Evolutionary conservation across 2,329 filamentous ascomycete species (phyloP), one percentile per base, ranked within the genome.

Genomic region (Claviceps spartinae): DNA sequence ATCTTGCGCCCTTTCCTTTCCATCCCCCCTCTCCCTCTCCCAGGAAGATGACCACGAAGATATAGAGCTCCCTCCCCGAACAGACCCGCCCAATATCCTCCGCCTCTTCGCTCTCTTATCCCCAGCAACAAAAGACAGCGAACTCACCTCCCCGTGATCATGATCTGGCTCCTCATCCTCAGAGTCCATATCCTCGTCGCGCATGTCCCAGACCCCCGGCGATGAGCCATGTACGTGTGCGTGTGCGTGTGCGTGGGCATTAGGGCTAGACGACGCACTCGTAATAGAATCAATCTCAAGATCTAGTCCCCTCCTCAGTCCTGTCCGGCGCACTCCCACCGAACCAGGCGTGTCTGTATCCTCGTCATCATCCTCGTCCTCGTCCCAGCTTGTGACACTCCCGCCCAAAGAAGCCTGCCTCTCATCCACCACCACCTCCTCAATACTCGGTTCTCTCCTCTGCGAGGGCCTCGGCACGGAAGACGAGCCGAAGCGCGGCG

Each of bases 401-500:
- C 38, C 26, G 16, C 30, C 43, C 7, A 22, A 7, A 5, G 41
- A 43, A n/a, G 9, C 52, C 7, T 56, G 58, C 9, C 51, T 52
- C 9, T 51, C 52, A 14, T 59, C 60, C 8, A 57, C 64, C 41
- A 67, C 63, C 3, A 65, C 61, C 36, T 67, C 68, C 43, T 69
- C 68, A 5, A 67, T 60, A 5, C 61, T 60, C 18, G 57, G 57
- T 45, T 58, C 6, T 24, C 44, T 57, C 47, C 56, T 54, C 52
- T 63, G 65, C 49, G 62, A 63, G 36, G 61, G 59, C 11, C 61
- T 61, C 38, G 54, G 56, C 51, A 56, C 60, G 34, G 65, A 68
- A 13, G 65, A 65, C 3, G 63, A 61, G 48, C 63, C 63, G 55
- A 70, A 71, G n/a, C 66, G 62, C 20, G 67, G 68, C 40, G 68